Conservation (phyloP, 2,329 filamentous ascomycete genomes). For the Botrytis elliptica region DNA sequence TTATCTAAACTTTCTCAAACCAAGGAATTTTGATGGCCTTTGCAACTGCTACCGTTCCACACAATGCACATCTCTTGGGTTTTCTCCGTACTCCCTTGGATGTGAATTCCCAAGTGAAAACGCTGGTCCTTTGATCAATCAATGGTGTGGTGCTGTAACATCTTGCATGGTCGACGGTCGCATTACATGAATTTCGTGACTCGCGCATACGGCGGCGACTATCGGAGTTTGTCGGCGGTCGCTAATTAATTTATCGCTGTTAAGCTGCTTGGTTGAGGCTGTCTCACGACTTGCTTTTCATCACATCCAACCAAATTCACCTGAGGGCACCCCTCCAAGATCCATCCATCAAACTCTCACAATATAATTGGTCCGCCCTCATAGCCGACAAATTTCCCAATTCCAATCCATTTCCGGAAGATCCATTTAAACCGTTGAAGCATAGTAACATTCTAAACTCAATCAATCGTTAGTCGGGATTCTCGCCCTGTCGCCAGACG, state of each 20-base stretch:
- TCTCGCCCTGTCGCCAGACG: background rate
- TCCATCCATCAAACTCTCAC: background rate
- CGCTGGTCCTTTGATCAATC: background rate
- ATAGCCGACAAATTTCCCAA: constrained; percentile 8
- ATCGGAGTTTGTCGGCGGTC: constrained; percentile 7
- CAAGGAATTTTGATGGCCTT: background rate
- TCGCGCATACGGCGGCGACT: constrained; percentile 15
- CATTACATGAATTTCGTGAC: background rate
- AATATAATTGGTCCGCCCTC: background rate
- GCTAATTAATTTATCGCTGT: background rate
- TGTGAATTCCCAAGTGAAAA: background rate
- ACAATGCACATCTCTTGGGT: background rate
- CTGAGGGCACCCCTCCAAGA: constrained; percentile 9
- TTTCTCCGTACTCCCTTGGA: background rate
- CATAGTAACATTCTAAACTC: background rate
- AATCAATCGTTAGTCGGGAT: background rate
- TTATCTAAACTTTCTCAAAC: background rate
- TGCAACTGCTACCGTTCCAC: background rate
- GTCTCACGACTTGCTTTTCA: background rate
- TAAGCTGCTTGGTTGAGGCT: background rate
- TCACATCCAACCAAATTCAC: background rate
- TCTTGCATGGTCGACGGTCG: background rate
- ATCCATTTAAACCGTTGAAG: constrained; percentile 15
- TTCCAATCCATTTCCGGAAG: background rate
- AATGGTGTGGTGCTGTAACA: background rate